These are phyloP conservation scores for Pythium angustatum DNA, from an alignment of 352 stramenopile species.

Conservation along the genomic window DNA sequence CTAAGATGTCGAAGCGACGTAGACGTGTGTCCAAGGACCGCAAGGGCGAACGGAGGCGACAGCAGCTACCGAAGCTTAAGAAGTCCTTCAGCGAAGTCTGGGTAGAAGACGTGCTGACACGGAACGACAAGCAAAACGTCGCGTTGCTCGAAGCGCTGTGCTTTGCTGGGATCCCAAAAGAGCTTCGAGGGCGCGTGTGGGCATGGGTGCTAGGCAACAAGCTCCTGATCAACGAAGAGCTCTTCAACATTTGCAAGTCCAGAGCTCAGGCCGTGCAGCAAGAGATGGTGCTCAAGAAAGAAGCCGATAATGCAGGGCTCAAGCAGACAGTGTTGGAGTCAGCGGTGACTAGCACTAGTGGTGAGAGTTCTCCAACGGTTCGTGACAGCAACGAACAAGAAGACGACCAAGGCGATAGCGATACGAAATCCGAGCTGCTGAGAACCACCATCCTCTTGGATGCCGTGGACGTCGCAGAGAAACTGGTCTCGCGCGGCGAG, in stretches of 20 bases:
- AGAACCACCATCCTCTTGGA: slow-evolving; percentile 56
- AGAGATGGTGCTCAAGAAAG: slow-evolving; percentile 73
- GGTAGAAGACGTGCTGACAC: slow-evolving; percentile 64
- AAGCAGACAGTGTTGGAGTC: slow-evolving; percentile 21
- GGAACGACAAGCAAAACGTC: slow-evolving; percentile 22
- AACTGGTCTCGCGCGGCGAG: slow-evolving; percentile 77
- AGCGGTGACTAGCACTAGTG: slow-evolving; percentile 5
- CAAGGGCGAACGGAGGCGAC: slow-evolving; percentile 58
- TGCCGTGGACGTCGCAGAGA: slow-evolving; percentile 74
- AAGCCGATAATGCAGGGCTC: slow-evolving; percentile 37
- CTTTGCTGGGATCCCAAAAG: slow-evolving; percentile 83
- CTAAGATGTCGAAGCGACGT: slow-evolving; percentile 33
- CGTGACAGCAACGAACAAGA: slow-evolving; percentile 6
- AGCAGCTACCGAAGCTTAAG: slow-evolving; percentile 67
- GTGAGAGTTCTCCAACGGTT: slow-evolving; percentile 19
- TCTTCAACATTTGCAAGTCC: slow-evolving; percentile 82
- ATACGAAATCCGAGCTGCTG: slow-evolving; percentile 9
- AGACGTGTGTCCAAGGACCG: slow-evolving; percentile 60
- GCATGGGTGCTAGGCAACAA: slow-evolving; percentile 79
- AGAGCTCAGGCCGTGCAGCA: slow-evolving; percentile 69
- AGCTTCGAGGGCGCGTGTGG: slow-evolving; percentile 79
- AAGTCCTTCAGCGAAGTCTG: slow-evolving; percentile 76
- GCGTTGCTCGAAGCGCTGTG: slow-evolving; percentile 61
- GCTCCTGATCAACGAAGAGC: slow-evolving; percentile 83
- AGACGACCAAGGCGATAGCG: slow-evolving; percentile 1